Percentiles rank a stretch among this genome's conserved stretches.
Conservation (phyloP, 805 yeast genomes). For the Metschnikowia kofuensis region DNA sequence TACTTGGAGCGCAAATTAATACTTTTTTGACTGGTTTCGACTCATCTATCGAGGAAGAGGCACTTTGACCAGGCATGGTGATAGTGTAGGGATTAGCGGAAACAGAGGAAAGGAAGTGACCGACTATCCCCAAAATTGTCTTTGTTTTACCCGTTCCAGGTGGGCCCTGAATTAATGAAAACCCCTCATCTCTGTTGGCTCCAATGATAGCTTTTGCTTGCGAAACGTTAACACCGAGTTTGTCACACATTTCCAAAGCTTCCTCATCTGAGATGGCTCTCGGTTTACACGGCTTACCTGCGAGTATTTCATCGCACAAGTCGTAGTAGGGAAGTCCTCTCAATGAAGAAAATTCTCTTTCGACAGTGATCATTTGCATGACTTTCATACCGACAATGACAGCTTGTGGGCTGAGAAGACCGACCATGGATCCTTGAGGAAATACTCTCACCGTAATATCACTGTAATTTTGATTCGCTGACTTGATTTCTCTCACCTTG, state of each 20-base stretch:
- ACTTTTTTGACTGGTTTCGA: conserved; percentile 48
- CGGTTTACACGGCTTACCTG: conserved; percentile 58
- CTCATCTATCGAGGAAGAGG: conserved; percentile 30
- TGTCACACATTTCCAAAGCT: conserved; percentile 42
- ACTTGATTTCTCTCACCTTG: conserved; percentile 70
- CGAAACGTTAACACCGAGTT: conserved; percentile 71
- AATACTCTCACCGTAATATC: conserved; percentile 74
- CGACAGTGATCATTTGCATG: conserved; percentile 86
- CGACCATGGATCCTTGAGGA: conserved; percentile 50
- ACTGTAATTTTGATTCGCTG: conserved; percentile 58
- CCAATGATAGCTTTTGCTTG: conserved; percentile 89
- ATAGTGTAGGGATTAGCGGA: conserved; percentile 18
- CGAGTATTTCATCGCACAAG: conserved; percentile 59
- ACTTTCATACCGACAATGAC: conserved; percentile 67
- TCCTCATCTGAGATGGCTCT: conserved; percentile 29
- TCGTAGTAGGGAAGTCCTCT: conserved; percentile 82
- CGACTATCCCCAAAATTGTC: conserved; percentile 89
- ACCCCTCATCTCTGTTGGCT: conserved; percentile 65
- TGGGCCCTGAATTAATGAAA: conserved; percentile 94
- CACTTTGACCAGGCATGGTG: conserved; percentile 17
- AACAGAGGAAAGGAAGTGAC: conserved; percentile 56
- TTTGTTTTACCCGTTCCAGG: conserved; percentile 99
- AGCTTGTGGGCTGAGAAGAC: conserved; percentile 59
- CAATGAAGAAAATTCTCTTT: conserved; percentile 86
- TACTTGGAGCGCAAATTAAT: conserved; percentile 94